A percentile compares a stretch with the other conserved stretches of the same genome.
These are phyloP conservation scores for Hymenoscyphus albidus DNA, from an alignment of 2,329 filamentous ascomycete species.

Conservation along the genomic window DNA sequence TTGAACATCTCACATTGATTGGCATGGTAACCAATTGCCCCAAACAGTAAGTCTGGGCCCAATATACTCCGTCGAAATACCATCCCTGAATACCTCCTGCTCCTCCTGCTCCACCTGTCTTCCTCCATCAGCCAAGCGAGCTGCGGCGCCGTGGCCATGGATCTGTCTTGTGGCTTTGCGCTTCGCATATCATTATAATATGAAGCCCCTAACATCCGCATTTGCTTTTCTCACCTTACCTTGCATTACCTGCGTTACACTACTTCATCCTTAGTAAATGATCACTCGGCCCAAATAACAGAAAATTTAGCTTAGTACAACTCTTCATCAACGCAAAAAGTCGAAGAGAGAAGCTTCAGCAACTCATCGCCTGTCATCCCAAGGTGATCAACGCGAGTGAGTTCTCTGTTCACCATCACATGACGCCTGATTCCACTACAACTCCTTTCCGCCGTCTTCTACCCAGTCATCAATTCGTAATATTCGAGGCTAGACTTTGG, in stretches of 20 bases:
- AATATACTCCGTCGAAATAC: background rate
- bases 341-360: background rate
- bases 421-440: constrained; percentile 4
- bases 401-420: background rate
- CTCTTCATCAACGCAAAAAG: background rate
- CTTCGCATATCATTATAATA: constrained; percentile 2
- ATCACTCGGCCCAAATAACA: background rate
- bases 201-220: background rate
- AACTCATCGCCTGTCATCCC: background rate
- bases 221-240: background rate
- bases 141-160: constrained; percentile 7
- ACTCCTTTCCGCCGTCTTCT: constrained; percentile 2
- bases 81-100: background rate
- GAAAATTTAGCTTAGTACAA: background rate
- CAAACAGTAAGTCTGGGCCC: background rate
- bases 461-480: constrained; percentile 8
- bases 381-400: background rate
- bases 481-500: constrained; percentile 2
- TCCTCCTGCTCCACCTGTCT: background rate
- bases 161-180: background rate
- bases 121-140: background rate
- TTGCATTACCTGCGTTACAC: background rate
- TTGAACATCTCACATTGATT: background rate
- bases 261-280: background rate
- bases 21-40: background rate